Base-by-base conservation (phyloP, 2,329 filamentous ascomycete species). In the Fusarium brevicatenulatum region DNA sequence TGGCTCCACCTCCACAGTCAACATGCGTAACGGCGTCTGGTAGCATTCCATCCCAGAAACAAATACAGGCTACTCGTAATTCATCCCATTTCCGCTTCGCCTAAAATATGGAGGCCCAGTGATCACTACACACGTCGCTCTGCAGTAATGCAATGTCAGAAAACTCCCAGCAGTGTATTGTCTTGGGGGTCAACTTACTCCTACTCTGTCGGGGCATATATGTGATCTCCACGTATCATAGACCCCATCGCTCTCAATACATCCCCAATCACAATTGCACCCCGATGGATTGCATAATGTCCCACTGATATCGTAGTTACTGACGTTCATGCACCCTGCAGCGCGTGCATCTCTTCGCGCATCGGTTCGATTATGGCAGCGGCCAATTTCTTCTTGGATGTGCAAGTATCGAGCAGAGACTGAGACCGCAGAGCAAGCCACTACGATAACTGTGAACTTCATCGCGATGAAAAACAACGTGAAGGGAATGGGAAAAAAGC, bases 41-140 rank as follows among this genome's bases (percentile, higher is more conserved):
- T 11, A 21, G 18, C 49, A 36, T 52, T 52, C 49, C 32, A 36
- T 4, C 6, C 2, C 4, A 21, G 7, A 21, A 2, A 36, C 3
- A 10, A 25, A 25, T 15, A 50, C 4, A 23, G 11, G 34, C 8
- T 36, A 36, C 47, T 36, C n/a, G 4, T 8, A 13, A 25, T 15
- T 6, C 4, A 4, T 25, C 19, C 18, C n/a, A 36, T 36, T 34
- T 5, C 30, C 3, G 7, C 1, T 1, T 15, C 7, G 10, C 2
- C 28, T 2, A 25, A 1, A 8, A 1, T 0, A 21, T 1, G 0
- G 4, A 7, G 2, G 3, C 4, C 5, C 18, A 23, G 9, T 56
- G 8, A 16, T 57, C 18, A 5, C 40, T 8, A 23, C 46, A 65
- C 0, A 63, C 32, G 19, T 65, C 46, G 28, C 58, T 63, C 58